Evolutionary conservation across 257 asterid species (phyloP).

Genomic region (Asclepias syriaca): DNA sequence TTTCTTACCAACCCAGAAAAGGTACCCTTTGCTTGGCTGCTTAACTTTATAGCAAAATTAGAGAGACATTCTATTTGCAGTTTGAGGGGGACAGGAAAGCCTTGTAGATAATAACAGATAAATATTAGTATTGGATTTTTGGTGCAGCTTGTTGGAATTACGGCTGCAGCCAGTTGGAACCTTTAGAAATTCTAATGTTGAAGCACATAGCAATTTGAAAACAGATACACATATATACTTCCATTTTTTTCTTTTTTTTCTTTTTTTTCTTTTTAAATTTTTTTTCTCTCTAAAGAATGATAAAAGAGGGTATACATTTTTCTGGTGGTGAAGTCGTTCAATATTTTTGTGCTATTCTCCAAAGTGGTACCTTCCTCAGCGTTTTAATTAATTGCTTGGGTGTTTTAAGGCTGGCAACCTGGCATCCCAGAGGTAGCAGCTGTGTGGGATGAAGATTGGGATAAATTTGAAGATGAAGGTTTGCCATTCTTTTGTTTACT

Average conservation of each 20-base stretch:
- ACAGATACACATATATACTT: background rate
- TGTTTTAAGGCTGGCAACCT: constrained; percentile 84
- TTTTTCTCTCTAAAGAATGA: background rate
- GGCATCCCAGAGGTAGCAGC: constrained; percentile 84
- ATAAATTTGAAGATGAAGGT: constrained; percentile 98
- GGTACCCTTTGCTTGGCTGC: background rate
- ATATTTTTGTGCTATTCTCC: background rate
- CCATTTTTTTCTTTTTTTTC: no score
- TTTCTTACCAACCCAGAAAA: background rate
- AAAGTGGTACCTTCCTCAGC: background rate
- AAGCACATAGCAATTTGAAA: background rate
- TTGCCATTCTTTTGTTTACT: constrained; percentile 21
- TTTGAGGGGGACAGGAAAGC: background rate
- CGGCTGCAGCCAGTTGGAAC: background rate
- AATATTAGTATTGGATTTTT: background rate
- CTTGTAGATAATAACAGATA: background rate
- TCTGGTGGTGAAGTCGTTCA: background rate
- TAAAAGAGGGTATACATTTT: background rate
- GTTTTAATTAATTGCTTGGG: background rate
- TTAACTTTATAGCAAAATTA: background rate
- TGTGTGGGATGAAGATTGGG: constrained; percentile 99
- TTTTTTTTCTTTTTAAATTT: no score
- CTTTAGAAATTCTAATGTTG: background rate
- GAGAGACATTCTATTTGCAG: background rate
- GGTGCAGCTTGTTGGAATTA: background rate